These are phyloP conservation scores for Roridomyces roridus DNA, from an alignment of 768 basidiomycete genomes.

Conservation along the genomic window DNA sequence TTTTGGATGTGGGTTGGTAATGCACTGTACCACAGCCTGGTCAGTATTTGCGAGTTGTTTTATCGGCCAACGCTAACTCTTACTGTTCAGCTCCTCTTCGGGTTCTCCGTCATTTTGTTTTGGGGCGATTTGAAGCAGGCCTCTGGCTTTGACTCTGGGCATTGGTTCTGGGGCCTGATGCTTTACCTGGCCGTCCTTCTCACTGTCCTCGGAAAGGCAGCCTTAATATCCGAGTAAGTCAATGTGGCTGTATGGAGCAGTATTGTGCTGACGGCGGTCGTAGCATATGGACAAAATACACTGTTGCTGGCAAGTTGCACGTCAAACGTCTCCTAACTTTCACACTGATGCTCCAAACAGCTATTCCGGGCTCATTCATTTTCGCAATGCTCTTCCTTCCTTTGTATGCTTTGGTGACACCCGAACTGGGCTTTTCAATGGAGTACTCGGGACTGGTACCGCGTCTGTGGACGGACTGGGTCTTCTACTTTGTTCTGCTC, in stretches of 20 bases:
- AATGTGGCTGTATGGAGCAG: background rate
- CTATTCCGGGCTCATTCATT: slow-evolving; percentile 95
- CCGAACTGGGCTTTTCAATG: slow-evolving; percentile 84
- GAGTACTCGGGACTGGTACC: slow-evolving; percentile 93
- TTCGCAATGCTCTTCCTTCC: slow-evolving; percentile 98
- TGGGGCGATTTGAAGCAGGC: slow-evolving; percentile 90
- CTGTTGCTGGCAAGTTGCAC: slow-evolving; percentile 74
- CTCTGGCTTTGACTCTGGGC: slow-evolving; percentile 84
- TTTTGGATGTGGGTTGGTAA: slow-evolving; percentile 95
- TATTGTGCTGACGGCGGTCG: slow-evolving; percentile 5
- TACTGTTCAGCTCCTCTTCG: slow-evolving; percentile 73
- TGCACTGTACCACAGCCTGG: slow-evolving; percentile 89
- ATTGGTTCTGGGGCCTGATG: slow-evolving; percentile 99
- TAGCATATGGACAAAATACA: slow-evolving; percentile 99
- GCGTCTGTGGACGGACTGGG: slow-evolving; percentile 83
- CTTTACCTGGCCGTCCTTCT: slow-evolving; percentile 93
- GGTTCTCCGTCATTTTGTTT: slow-evolving; percentile 88
- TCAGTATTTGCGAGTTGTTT: too few relatives aligned
- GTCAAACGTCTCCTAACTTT: background rate
- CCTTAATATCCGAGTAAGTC: slow-evolving; percentile 94
- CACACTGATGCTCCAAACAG: slow-evolving; percentile 42
- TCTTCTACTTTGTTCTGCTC: slow-evolving; percentile 91
- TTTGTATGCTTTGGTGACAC: slow-evolving; percentile 86
- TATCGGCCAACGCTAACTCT: background rate
- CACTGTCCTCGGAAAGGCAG: slow-evolving; percentile 97